A percentile compares a stretch with the other conserved stretches of the same genome.
phyloP scores from a whole-genome alignment of 345 rosid genomes.

The Zanthoxylum bungeanum region DNA sequence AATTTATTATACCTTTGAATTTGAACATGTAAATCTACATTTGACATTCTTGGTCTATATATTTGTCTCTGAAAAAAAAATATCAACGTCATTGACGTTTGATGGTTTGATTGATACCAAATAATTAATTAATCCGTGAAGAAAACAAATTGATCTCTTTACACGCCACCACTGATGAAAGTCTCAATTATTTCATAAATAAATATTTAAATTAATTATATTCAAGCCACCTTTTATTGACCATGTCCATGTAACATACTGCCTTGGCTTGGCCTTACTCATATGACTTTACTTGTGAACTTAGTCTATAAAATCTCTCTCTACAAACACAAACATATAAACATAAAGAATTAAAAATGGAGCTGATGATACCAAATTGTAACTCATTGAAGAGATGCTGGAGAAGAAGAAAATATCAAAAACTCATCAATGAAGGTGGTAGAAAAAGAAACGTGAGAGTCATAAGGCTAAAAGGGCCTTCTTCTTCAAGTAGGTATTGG shows the following conservation, averaged over 20 bases:
- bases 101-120: background rate
- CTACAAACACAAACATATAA: background rate
- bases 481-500: conserved; percentile 31
- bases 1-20: too few relatives aligned
- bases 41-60: background rate
- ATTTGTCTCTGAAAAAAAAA: background rate
- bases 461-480: conserved; percentile 15
- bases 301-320: background rate
- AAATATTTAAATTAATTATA: background rate
- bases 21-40: too few relatives aligned
- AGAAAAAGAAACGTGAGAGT: conserved; percentile 24
- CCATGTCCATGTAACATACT: too few relatives aligned
- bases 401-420: conserved; percentile 35
- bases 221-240: background rate
- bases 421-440: conserved; percentile 7
- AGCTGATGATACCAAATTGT: conserved; percentile 8
- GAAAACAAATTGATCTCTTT: background rate
- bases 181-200: background rate
- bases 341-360: conserved; percentile 24
- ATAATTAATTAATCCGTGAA: background rate
- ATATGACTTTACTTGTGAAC: background rate
- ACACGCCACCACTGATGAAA: background rate
- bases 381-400: conserved; percentile 29
- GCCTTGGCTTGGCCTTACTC: too few relatives aligned
- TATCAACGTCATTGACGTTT: background rate